These are phyloP conservation scores for Dictyostelium purpureum DNA, from an alignment of 78 protist genomes.

Conservation along the genomic window DNA sequence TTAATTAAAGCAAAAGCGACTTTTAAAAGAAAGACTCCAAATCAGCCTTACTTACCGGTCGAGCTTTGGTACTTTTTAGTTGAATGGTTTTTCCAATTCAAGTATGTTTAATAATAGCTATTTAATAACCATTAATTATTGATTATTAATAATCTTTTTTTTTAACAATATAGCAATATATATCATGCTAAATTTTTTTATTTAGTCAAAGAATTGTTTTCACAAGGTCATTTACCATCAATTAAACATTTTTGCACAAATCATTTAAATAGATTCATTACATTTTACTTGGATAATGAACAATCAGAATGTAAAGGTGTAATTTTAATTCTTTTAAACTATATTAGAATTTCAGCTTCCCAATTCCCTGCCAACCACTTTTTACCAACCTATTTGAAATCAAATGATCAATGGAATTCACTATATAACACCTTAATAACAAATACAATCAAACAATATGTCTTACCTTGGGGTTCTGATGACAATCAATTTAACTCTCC, in stretches of 20 bases:
- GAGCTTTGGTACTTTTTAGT: slow-evolving; percentile 56
- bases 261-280: slow-evolving; percentile 49
- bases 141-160: not conserved
- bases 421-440: not conserved
- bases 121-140: not conserved
- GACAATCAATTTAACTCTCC: not conserved
- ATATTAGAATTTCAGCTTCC: slow-evolving; percentile 15
- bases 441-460: not conserved
- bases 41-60: slow-evolving; percentile 26
- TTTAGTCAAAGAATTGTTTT: slow-evolving; percentile 38
- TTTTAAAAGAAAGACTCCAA: slow-evolving; percentile 22
- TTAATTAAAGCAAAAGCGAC: slow-evolving; percentile 6
- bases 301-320: slow-evolving; percentile 20
- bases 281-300: not conserved
- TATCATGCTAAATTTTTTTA: slow-evolving; percentile 47
- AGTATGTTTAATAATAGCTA: not conserved
- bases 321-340: slow-evolving; percentile 36
- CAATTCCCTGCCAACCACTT: slow-evolving; percentile 2
- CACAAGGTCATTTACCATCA: slow-evolving; percentile 51
- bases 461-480: not conserved
- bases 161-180: slow-evolving; percentile 21
- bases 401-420: slow-evolving; percentile 46
- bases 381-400: slow-evolving; percentile 33
- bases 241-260: slow-evolving; percentile 58
- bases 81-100: slow-evolving; percentile 70